Percentiles rank a stretch among this genome's conserved stretches.
Conservation (phyloP, 2,329 filamentous ascomycete genomes). For the Aspergillus caelatus region DNA sequence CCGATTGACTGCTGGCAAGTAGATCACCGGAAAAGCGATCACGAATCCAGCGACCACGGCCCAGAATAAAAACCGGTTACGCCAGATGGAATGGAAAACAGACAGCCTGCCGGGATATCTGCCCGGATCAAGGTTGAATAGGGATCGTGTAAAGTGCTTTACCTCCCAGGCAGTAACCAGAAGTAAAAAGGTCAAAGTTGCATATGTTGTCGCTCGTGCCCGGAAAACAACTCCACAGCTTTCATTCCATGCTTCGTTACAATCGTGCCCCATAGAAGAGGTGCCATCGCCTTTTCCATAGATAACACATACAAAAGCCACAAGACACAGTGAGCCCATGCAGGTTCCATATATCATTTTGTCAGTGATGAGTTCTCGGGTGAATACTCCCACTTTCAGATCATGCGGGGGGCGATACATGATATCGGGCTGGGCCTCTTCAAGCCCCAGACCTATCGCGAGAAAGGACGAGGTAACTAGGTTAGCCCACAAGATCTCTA, state of each 20-base stretch:
- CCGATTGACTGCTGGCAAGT: slow-evolving; percentile 68
- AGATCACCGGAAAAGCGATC: slow-evolving; percentile 61
- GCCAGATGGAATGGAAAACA: slow-evolving; percentile 67
- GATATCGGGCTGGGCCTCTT: slow-evolving; percentile 72
- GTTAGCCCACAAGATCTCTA: slow-evolving; percentile 91
- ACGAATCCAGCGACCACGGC: slow-evolving; percentile 60
- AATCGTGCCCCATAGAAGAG: slow-evolving; percentile 57
- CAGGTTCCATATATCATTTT: slow-evolving; percentile 47
- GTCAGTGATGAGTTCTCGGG: slow-evolving; percentile 43
- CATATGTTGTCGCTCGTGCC: slow-evolving; percentile 73
- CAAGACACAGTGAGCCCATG: slow-evolving; percentile 51
- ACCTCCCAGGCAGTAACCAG: slow-evolving; percentile 80
- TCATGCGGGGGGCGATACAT: slow-evolving; percentile 80
- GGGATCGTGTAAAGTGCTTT: slow-evolving; percentile 71
- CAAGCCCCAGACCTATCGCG: slow-evolving; percentile 82
- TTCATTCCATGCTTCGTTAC: slow-evolving; percentile 54
- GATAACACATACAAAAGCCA: slow-evolving; percentile 43
- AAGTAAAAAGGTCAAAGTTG: slow-evolving; percentile 72
- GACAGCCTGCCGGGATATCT: slow-evolving; percentile 63
- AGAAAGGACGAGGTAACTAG: slow-evolving; percentile 86
- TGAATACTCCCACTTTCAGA: slow-evolving; percentile 44
- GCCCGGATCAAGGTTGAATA: slow-evolving; percentile 65
- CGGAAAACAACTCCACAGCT: slow-evolving; percentile 62
- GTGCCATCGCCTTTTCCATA: slow-evolving; percentile 41
- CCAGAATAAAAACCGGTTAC: slow-evolving; percentile 72